phyloP scores from a whole-genome alignment of 1,284 basidiomycete genomes.

The Omphalotus olearius region DNA sequence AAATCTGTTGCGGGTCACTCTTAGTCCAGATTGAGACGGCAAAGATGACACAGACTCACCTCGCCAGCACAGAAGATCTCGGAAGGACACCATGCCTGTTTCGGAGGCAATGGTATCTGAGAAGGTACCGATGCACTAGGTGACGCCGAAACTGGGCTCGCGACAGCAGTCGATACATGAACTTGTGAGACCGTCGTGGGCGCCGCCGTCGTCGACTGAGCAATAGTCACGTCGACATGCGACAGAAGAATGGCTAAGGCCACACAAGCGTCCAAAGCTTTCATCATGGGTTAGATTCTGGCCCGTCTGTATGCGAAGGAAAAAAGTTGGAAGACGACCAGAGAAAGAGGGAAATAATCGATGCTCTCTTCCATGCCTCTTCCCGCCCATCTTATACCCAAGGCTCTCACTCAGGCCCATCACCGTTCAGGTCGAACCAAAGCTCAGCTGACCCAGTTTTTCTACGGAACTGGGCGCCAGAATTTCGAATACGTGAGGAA shows the following conservation, averaged over 20 bases:
- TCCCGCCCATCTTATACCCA: too few relatives aligned
- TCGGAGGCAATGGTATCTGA: constrained; percentile 65
- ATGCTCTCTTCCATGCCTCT: too few relatives aligned
- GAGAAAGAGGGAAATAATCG: too few relatives aligned
- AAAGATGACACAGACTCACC: constrained; percentile 39
- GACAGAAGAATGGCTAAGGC: constrained; percentile 22
- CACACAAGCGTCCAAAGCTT: constrained; percentile 24
- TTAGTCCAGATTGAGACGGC: constrained; percentile 2
- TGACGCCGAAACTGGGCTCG: constrained; percentile 55
- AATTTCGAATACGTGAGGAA: too few relatives aligned
- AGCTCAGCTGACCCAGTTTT: too few relatives aligned
- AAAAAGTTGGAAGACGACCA: too few relatives aligned
- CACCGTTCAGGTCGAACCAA: too few relatives aligned
- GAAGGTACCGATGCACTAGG: constrained; percentile 55
- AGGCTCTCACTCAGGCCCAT: too few relatives aligned
- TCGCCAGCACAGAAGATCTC: constrained; percentile 79
- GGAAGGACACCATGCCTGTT: constrained; percentile 77
- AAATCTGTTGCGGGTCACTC: constrained; percentile 40
- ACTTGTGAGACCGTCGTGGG: constrained; percentile 26
- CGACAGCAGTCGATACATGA: constrained; percentile 55
- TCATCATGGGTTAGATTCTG: not conserved
- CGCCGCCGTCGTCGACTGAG: constrained; percentile 18
- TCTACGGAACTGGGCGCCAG: too few relatives aligned
- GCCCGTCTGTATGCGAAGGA: not conserved
- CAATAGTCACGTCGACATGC: constrained; percentile 16